Evolutionary conservation across 202 grass and related monocot genomes (phyloP).

Genomic region (Bolboschoenoplectus hybrid): DNA sequence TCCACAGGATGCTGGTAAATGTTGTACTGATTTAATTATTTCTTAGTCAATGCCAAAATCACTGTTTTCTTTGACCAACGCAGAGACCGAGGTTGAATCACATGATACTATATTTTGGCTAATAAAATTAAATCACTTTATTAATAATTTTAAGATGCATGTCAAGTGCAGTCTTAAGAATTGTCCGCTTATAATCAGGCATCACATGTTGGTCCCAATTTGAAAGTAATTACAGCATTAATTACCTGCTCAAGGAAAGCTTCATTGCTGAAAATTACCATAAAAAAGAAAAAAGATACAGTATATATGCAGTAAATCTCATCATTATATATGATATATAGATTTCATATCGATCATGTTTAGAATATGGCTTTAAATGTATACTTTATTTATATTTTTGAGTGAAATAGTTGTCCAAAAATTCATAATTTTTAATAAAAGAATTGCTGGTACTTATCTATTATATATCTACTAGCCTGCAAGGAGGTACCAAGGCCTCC

Average conservation of each 20-base stretch:
- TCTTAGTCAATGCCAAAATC: slow-evolving; percentile 45
- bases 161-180: background rate
- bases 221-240: background rate
- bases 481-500: too few species aligned
- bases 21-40: slow-evolving; percentile 18
- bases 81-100: slow-evolving; percentile 42
- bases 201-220: background rate
- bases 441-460: too few species aligned
- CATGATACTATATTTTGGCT: slow-evolving; percentile 45
- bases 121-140: slow-evolving; percentile 33
- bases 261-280: background rate
- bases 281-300: background rate
- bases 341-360: too few species aligned
- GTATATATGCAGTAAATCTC: too few species aligned
- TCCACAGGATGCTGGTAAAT: slow-evolving; percentile 22
- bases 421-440: too few species aligned
- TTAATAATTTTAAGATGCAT: slow-evolving; percentile 32
- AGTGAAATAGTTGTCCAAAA: too few species aligned
- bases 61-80: slow-evolving; percentile 44
- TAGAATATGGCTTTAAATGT: too few species aligned
- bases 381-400: too few species aligned
- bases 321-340: too few species aligned
- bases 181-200: background rate
- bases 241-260: background rate
- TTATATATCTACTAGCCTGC: too few species aligned